Percentiles rank a stretch among this genome's conserved stretches.
Conservation (phyloP, 2,329 filamentous ascomycete genomes). For the Pseudonectria buxi region DNA sequence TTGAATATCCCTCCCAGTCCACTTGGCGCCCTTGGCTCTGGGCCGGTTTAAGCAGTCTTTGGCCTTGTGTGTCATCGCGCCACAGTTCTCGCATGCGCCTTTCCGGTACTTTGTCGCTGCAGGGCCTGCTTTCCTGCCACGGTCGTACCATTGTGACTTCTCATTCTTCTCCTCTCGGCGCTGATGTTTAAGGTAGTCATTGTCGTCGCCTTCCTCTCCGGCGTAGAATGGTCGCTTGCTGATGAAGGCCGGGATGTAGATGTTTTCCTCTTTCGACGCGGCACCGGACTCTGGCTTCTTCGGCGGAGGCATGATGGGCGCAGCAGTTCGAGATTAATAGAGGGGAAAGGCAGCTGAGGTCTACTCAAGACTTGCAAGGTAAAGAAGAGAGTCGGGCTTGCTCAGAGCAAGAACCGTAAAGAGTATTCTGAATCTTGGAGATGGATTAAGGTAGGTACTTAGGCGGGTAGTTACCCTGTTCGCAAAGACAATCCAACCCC, state of each 20-base stretch:
- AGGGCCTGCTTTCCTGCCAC: slow-evolving; percentile 74
- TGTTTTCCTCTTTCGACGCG: slow-evolving; percentile 79
- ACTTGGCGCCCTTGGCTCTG: slow-evolving; percentile 82
- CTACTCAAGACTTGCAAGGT: slow-evolving; percentile 2
- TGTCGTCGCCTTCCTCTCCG: slow-evolving; percentile 65
- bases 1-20: slow-evolving; percentile 88
- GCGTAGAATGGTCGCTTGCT: slow-evolving; percentile 97
- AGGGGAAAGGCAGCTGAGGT: neutral
- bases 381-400: slow-evolving; percentile 1
- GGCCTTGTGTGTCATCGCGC: slow-evolving; percentile 90
- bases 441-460: neutral
- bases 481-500: slow-evolving; percentile 11
- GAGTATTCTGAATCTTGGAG: slow-evolving; percentile 1
- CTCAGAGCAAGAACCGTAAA: slow-evolving; percentile 1
- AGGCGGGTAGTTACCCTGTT: neutral
- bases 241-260: slow-evolving; percentile 98
- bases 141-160: slow-evolving; percentile 85
- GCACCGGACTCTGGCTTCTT: slow-evolving; percentile 29
- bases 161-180: slow-evolving; percentile 57
- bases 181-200: slow-evolving; percentile 95
- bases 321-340: neutral
- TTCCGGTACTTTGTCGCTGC: slow-evolving; percentile 96
- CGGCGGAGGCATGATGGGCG: slow-evolving; percentile 23
- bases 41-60: slow-evolving; percentile 90
- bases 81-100: slow-evolving; percentile 97